phyloP scores from a whole-genome alignment of 176 grass and related monocot genomes.

The Paspalum vaginatum region DNA sequence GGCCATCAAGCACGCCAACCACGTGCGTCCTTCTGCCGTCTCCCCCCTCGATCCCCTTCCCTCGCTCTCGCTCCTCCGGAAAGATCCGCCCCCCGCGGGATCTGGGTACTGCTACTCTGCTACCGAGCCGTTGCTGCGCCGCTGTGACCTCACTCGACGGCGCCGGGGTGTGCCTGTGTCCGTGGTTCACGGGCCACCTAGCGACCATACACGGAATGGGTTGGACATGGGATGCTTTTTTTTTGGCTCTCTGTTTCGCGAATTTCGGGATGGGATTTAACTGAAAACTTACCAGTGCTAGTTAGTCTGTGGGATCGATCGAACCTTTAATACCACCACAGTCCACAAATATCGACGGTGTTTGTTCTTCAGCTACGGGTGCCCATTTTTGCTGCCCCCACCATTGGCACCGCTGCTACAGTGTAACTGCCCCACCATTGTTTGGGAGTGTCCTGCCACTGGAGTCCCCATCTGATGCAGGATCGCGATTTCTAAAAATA shows the following conservation, averaged over 20 bases:
- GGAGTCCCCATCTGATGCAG: no score
- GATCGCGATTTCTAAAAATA: no score
- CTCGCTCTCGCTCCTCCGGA: no score
- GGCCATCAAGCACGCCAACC: slow-evolving; percentile 87
- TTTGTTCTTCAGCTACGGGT: neutral
- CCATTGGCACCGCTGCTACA: neutral
- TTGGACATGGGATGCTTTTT: no score
- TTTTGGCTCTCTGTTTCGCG: neutral
- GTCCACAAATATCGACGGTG: neutral
- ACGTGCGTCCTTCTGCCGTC: slow-evolving; percentile 20
- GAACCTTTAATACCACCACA: neutral
- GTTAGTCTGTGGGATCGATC: neutral
- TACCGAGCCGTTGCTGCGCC: neutral
- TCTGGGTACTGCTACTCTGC: neutral
- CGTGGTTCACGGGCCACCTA: neutral
- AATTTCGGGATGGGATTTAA: neutral
- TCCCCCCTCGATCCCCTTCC: fast-evolving
- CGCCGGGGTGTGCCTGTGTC: neutral
- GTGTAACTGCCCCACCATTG: no score
- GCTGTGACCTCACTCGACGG: neutral
- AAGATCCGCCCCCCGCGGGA: neutral
- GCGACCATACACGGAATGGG: neutral
- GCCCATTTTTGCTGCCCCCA: neutral
- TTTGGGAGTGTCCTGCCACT: no score
- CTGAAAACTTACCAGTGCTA: no score